Evolutionary conservation across 2,329 filamentous ascomycete genomes (phyloP).

Genomic region (Juglanconis sp.): DNA sequence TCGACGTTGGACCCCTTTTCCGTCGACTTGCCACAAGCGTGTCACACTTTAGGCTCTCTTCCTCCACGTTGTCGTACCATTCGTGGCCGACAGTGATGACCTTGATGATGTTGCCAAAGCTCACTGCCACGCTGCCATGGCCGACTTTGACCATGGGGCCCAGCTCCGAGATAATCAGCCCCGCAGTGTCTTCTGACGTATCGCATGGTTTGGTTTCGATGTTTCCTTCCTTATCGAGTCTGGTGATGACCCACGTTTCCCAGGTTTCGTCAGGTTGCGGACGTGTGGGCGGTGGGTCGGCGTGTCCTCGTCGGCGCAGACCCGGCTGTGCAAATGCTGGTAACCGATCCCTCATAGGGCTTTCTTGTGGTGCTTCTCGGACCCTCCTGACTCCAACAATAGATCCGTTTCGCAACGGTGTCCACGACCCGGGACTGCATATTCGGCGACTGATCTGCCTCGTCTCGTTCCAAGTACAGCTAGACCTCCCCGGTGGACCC

Average conservation of each 20-base stretch:
- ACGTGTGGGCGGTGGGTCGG: not conserved
- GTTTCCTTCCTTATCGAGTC: constrained; percentile 40
- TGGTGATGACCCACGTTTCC: constrained; percentile 54
- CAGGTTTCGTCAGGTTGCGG: constrained; percentile 34
- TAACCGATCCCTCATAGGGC: constrained; percentile 20
- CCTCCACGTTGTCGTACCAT: constrained; percentile 49
- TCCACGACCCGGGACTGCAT: constrained; percentile 64
- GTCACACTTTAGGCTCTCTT: constrained; percentile 28
- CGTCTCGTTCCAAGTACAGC: constrained; percentile 50
- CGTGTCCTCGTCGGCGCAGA: constrained; percentile 17
- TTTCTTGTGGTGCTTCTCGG: constrained; percentile 22
- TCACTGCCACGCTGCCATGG: constrained; percentile 63
- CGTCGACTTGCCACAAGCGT: constrained; percentile 38
- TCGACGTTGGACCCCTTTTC: constrained; percentile 21
- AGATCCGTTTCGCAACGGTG: constrained; percentile 56
- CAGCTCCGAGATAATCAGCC: constrained; percentile 60
- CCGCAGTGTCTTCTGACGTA: constrained; percentile 36
- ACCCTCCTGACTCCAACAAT: constrained; percentile 60
- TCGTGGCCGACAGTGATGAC: constrained; percentile 66
- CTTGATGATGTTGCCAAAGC: constrained; percentile 71
- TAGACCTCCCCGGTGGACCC: constrained; percentile 38
- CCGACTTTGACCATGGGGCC: constrained; percentile 65
- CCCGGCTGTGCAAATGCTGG: constrained; percentile 15
- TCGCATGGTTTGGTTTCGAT: constrained; percentile 46
- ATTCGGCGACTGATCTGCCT: constrained; percentile 52